A percentile compares a stretch with the other conserved stretches of the same genome.
Conservation (phyloP, 2,329 filamentous ascomycete species). For the Talaromyces piceae region DNA sequence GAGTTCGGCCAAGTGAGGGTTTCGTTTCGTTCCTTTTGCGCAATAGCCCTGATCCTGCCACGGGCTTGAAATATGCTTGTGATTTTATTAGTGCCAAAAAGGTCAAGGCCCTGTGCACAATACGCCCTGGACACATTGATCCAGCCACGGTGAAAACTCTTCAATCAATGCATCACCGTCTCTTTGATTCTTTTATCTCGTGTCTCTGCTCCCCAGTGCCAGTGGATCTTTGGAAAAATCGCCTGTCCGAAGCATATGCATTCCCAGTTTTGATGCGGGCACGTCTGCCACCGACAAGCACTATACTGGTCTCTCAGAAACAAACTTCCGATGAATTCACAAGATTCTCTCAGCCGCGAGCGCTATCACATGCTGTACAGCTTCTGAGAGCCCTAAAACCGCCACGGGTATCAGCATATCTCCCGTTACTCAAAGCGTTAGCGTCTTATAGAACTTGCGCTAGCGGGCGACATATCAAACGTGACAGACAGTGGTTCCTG, state of each 20-base stretch:
- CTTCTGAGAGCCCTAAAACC: conserved; percentile 25
- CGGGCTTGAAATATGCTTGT: conserved; percentile 33
- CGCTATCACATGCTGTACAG: conserved; percentile 31
- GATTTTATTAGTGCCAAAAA: conserved; percentile 30
- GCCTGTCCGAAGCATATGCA: conserved; percentile 17
- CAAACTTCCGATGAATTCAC: conserved; percentile 12
- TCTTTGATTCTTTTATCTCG: conserved; percentile 40
- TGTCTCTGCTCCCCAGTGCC: conserved; percentile 29
- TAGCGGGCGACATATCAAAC: conserved; percentile 15
- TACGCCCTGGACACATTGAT: conserved; percentile 16
- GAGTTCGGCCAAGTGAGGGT: conserved; percentile 35
- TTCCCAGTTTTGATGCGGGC: conserved; percentile 22
- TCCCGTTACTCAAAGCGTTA: conserved; percentile 27
- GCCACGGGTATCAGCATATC: conserved; percentile 28
- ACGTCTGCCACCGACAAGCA: conserved; percentile 10
- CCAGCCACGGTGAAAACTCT: conserved; percentile 18
- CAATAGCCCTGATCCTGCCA: conserved; percentile 30
- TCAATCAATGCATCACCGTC: conserved; percentile 22
- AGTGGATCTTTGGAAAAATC: conserved; percentile 6
- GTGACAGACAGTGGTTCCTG: conserved; percentile 25
- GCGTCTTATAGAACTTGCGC: conserved; percentile 16
- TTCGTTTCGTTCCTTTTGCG: conserved; percentile 47
- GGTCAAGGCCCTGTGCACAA: conserved; percentile 22
- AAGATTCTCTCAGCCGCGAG: conserved; percentile 18
- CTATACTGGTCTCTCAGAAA: conserved; percentile 4